Evolutionary conservation across 352 stramenopile species (phyloP).

Genomic region (Phytophthora nicotianae): DNA sequence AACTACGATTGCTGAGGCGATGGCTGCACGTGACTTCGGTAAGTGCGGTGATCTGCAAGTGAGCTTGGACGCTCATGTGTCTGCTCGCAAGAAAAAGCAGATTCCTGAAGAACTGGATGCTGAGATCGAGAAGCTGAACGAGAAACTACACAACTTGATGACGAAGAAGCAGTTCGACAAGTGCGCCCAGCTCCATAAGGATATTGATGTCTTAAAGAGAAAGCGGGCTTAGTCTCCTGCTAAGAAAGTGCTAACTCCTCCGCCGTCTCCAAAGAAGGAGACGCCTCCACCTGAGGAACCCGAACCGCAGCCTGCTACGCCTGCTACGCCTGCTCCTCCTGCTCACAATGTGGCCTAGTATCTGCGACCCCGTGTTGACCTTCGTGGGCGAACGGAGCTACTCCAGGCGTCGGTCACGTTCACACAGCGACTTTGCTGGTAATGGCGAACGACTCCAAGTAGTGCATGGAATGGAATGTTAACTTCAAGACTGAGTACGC

Average conservation of each 20-base stretch:
- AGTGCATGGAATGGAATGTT: conserved; percentile 89
- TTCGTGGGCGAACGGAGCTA: conserved; percentile 85
- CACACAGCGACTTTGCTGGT: conserved; percentile 80
- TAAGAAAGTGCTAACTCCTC: conserved; percentile 37
- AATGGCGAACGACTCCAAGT: conserved; percentile 78
- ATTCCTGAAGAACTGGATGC: conserved; percentile 83
- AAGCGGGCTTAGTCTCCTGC: conserved; percentile 60
- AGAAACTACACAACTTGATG: conserved; percentile 70
- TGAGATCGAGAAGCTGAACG: conserved; percentile 75
- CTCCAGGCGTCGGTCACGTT: conserved; percentile 76
- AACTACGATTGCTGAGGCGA: conserved; percentile 68
- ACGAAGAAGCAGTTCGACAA: conserved; percentile 88
- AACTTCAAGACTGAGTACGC: conserved; percentile 89
- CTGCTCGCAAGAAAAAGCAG: conserved; percentile 85
- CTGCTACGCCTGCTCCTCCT: too few relatives aligned
- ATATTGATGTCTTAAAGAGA: conserved; percentile 84
- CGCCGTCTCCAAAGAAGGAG: conserved; percentile 33
- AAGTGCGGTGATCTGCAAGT: conserved; percentile 75
- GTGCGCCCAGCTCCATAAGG: conserved; percentile 82
- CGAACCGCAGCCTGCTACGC: conserved; percentile 18
- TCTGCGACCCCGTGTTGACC: conserved; percentile 88
- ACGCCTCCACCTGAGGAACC: conserved; percentile 20
- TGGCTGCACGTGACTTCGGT: conserved; percentile 81
- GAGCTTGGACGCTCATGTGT: conserved; percentile 70
- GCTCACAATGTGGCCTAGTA: conserved; percentile 85